A percentile compares a stretch with the other conserved stretches of the same genome.
phyloP scores from a whole-genome alignment of 495 filamentous ascomycete genomes.

The Penicillium paxilli region DNA sequence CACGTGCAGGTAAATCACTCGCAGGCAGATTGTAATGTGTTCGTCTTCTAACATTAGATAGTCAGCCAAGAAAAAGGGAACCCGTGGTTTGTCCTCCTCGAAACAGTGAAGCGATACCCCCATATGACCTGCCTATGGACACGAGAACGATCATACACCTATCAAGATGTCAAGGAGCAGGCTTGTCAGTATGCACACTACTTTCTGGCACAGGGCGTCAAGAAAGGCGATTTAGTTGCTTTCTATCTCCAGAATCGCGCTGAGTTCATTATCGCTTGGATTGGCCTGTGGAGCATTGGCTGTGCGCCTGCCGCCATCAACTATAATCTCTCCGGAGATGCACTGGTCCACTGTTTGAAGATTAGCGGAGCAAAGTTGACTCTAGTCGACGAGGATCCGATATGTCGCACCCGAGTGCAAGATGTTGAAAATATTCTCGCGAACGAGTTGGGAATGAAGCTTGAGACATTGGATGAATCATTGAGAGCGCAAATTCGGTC shows the following conservation, averaged over 20 bases:
- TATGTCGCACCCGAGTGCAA: conserved; percentile 55
- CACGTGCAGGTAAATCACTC: conserved; percentile 27
- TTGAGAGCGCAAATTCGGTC: conserved; percentile 49
- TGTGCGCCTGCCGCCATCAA: conserved; percentile 73
- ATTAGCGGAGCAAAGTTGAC: conserved; percentile 59
- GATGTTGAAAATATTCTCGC: conserved; percentile 49
- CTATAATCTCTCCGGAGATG: conserved; percentile 65
- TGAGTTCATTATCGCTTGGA: conserved; percentile 66
- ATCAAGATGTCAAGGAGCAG: conserved; percentile 53
- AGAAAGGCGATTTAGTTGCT: conserved; percentile 64
- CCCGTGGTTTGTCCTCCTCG: conserved; percentile 65
- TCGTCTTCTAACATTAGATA: conserved; percentile 17
- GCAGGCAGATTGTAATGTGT: background rate
- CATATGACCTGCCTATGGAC: conserved; percentile 65
- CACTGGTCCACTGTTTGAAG: conserved; percentile 67
- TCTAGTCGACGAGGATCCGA: conserved; percentile 64
- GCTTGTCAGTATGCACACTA: conserved; percentile 65
- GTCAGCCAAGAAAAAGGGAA: conserved; percentile 53
- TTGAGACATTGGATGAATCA: conserved; percentile 49
- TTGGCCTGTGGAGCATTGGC: conserved; percentile 63
- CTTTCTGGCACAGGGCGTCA: conserved; percentile 59
- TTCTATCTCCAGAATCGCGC: conserved; percentile 70
- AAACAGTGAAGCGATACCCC: conserved; percentile 47
- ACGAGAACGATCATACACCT: conserved; percentile 62
- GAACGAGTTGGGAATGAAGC: conserved; percentile 51